Percentiles rank a stretch among this genome's conserved stretches.
Evolutionary conservation across 78 protist genomes (phyloP).

Genomic region (Protostelium mycophagum): DNA sequence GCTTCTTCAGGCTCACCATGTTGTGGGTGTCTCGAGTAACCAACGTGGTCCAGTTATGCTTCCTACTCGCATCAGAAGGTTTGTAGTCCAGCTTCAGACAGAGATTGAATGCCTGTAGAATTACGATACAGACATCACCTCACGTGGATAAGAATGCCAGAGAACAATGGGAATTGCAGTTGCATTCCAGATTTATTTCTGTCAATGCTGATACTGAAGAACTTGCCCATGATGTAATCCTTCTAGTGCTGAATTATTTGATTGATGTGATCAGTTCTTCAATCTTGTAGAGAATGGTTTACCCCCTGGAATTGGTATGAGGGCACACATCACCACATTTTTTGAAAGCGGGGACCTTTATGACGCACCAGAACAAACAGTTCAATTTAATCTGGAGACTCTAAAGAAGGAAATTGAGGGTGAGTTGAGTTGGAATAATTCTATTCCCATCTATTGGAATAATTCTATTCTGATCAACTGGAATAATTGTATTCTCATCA

Average conservation of each 20-base stretch:
- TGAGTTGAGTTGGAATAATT: no score
- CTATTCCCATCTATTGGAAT: no score
- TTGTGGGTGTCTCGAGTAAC: not conserved
- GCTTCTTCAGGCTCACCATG: not conserved
- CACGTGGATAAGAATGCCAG: constrained; percentile 43
- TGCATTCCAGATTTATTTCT: not conserved
- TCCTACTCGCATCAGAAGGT: not conserved
- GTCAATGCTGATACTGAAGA: not conserved
- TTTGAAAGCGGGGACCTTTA: not conserved
- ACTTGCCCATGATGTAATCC: not conserved
- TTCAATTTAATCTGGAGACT: not conserved
- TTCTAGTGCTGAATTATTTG: no score
- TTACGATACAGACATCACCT: constrained; percentile 55
- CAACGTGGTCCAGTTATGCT: not conserved
- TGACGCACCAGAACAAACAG: not conserved
- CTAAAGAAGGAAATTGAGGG: not conserved
- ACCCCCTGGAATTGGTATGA: not conserved
- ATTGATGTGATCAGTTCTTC: not conserved
- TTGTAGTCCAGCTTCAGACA: no score
- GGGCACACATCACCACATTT: not conserved
- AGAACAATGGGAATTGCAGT: constrained; percentile 43
- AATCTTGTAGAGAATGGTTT: not conserved
- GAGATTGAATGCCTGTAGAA: not conserved
- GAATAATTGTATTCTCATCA: no score
- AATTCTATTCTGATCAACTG: no score